phyloP scores from a whole-genome alignment of 257 asterid genomes.

The Buddleja alternifolia region DNA sequence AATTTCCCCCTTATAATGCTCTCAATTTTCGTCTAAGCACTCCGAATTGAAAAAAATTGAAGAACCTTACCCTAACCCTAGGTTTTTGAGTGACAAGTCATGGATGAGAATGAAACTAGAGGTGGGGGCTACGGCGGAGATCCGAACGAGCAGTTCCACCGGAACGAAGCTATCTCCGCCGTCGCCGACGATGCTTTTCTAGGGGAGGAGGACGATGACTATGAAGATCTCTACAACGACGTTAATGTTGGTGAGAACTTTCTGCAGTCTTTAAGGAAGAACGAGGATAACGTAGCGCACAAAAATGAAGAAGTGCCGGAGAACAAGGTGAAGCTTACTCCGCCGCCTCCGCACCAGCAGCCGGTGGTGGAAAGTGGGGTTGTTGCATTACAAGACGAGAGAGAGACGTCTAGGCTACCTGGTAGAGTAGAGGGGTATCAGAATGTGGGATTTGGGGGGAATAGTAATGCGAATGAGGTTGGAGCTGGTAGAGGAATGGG shows the following conservation, averaged over 20 bases:
- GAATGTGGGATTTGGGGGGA: conserved; percentile 48
- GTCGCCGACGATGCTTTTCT: conserved; percentile 76
- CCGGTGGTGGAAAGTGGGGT: conserved; percentile 37
- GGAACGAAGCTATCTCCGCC: conserved; percentile 84
- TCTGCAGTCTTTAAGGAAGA: conserved; percentile 64
- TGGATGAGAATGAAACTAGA: conserved; percentile 60
- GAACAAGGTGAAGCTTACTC: conserved; percentile 30
- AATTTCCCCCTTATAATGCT: background rate
- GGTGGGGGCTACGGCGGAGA: conserved; percentile 57
- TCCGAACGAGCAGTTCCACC: conserved; percentile 64
- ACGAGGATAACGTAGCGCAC: conserved; percentile 49
- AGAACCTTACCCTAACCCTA: conserved; percentile 28
- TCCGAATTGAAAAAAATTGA: background rate
- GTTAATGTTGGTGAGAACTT: conserved; percentile 94
- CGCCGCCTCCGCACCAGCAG: conserved; percentile 33
- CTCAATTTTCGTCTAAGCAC: conserved; percentile 1
- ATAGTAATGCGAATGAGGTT: conserved; percentile 24
- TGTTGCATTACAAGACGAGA: conserved; percentile 38
- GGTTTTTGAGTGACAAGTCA: conserved; percentile 32
- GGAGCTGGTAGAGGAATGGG: conserved; percentile 47
- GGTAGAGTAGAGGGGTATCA: conserved; percentile 45
- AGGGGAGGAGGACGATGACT: conserved; percentile 88
- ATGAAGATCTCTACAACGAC: conserved; percentile 92
- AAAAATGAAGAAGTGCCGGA: conserved; percentile 48
- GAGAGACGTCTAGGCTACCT: conserved; percentile 39